These are phyloP conservation scores for Umbelopsis vinacea DNA, from an alignment of 192 early-diverging fungal species.

Conservation along the genomic window DNA sequence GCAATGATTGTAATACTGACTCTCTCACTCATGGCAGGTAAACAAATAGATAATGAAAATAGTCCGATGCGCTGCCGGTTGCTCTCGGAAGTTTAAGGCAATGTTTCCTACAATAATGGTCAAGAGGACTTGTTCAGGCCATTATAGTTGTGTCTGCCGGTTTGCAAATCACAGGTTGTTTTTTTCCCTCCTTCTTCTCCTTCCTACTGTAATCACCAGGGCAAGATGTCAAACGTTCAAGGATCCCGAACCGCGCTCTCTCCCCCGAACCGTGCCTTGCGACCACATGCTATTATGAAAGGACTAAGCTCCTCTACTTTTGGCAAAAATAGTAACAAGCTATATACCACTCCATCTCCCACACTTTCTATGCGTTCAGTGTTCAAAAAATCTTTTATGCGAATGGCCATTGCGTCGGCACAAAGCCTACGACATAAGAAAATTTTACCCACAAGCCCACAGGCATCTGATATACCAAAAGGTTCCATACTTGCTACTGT, in stretches of 20 bases:
- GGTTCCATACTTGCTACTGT: neutral
- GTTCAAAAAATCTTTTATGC: slow-evolving; percentile 9
- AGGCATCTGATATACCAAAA: neutral
- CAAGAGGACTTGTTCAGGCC: neutral
- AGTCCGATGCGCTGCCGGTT: neutral
- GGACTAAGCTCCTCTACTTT: neutral
- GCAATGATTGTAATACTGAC: neutral
- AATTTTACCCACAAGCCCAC: neutral
- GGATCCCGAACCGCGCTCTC: neutral
- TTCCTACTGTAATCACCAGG: neutral
- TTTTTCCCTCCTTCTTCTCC: neutral
- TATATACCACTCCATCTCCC: neutral
- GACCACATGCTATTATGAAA: neutral
- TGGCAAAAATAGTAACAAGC: neutral
- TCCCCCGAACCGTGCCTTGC: neutral
- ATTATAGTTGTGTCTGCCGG: neutral
- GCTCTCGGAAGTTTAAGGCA: slow-evolving; percentile 2
- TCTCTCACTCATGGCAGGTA: neutral
- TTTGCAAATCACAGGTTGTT: neutral
- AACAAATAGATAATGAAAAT: neutral
- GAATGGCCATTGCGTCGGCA: neutral
- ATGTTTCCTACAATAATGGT: neutral
- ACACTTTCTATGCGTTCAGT: neutral
- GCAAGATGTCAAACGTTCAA: neutral
- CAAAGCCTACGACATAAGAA: slow-evolving; percentile 3